Evolutionary conservation across 768 basidiomycete species (phyloP), one percentile per base, ranked within the genome.

Genomic region (Calocybe indica): DNA sequence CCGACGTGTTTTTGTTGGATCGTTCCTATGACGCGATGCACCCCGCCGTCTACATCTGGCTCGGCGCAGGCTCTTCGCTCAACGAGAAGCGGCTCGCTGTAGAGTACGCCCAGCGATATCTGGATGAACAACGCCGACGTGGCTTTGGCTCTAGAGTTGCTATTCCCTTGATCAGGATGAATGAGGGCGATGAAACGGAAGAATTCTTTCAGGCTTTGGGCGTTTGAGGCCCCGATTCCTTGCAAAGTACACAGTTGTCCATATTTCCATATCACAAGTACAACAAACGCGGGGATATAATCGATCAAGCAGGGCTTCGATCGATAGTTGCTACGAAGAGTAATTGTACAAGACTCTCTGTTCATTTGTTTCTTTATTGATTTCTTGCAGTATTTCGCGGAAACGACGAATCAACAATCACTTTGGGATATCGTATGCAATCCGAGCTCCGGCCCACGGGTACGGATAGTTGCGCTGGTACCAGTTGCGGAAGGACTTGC

Each of bases 391-490:
- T 2, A 2, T 40, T 40, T 32, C 31, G 42, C 30, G 11, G 5
- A 37, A 37, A n/a, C 31, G 4, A 22, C 31, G 13, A 30, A 15
- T 43, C 42, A n/a, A 43, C 42, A 12, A 43, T 22, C 59, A 69
- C 49, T 67, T 81, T 58, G 58, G 72, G 14, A 67, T 49, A 56
- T 78, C 75, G 52, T 76, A 80, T n/a, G 59, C 77, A 43, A 80
- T 60, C 10, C 78, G 70, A 5, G 78, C 96, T 13, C 91, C 88
- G 44, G 84, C 73, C 83, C 92, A 97, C 2, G 92, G 70, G 62
- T 88, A 98, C 1, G 86, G 83, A 53, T 99, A 98, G 59, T 87
- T 92, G 54, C 80, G 75, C 65, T 94, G 92, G 64, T 91, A 94
- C 79, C 85, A 97, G 71, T 98, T 99, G 48, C 90, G 76, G 60